phyloP scores from a whole-genome alignment of 805 yeast genomes.

The Suhomyces tanzawaensis region DNA sequence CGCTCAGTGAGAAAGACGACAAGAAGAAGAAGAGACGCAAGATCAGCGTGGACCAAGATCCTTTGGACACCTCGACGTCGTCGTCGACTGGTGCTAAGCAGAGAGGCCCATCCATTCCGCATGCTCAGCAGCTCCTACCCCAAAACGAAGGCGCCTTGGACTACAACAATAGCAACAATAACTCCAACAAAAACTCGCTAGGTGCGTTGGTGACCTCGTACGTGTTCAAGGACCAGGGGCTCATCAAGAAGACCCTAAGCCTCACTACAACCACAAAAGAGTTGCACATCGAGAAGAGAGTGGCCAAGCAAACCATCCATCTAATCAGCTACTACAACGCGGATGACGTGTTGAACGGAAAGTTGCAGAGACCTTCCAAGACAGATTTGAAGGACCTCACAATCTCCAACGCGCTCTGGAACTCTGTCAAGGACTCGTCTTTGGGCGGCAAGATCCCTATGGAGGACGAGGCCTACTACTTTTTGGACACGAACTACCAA shows the following conservation, averaged over 20 bases:
- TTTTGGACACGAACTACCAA: conserved; percentile 44
- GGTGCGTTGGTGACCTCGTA: conserved; percentile 52
- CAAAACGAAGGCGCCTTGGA: conserved; percentile 8
- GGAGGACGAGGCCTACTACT: conserved; percentile 51
- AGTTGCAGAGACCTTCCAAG: conserved; percentile 56
- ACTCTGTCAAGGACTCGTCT: conserved; percentile 55
- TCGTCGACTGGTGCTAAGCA: not conserved
- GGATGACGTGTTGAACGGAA: conserved; percentile 63
- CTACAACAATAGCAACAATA: conserved; percentile 4
- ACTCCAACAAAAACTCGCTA: conserved; percentile 23
- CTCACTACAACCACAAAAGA: conserved; percentile 32
- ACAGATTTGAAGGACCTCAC: conserved; percentile 49
- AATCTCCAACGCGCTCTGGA: conserved; percentile 49
- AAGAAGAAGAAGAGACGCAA: conserved; percentile 38
- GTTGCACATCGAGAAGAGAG: conserved; percentile 22
- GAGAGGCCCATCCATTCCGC: conserved; percentile 5
- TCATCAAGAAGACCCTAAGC: conserved; percentile 80
- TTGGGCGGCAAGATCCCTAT: conserved; percentile 54
- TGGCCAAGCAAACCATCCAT: conserved; percentile 54
- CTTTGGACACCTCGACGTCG: conserved; percentile 4
- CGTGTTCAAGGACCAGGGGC: conserved; percentile 67
- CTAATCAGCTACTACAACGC: conserved; percentile 77
- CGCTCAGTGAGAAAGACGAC: conserved; percentile 42
- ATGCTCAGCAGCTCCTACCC: conserved; percentile 5
- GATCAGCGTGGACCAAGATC: conserved; percentile 13